Percentiles rank a stretch among this genome's conserved stretches.
These are phyloP conservation scores for Leccinum obscurum DNA, from an alignment of 768 basidiomycete species.

Conservation along the genomic window DNA sequence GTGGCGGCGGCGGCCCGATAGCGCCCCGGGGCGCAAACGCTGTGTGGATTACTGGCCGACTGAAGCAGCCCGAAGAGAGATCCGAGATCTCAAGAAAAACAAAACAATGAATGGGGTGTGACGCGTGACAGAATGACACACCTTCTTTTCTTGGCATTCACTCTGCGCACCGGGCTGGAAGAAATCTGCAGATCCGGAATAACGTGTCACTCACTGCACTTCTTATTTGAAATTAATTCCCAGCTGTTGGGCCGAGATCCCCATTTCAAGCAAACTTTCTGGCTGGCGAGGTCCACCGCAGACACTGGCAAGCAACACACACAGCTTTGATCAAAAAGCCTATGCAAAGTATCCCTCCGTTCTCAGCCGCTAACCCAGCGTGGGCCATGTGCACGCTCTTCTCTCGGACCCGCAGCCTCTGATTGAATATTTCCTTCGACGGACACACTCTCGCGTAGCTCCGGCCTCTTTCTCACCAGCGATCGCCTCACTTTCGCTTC, in stretches of 20 bases:
- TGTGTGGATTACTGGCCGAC: neutral
- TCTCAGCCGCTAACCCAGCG: neutral
- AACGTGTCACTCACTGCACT: conserved; percentile 27
- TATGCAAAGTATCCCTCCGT: conserved; percentile 12
- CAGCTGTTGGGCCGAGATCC: conserved; percentile 7
- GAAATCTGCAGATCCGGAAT: conserved; percentile 35
- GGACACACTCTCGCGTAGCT: conserved; percentile 1
- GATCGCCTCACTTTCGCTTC: conserved; percentile 22
- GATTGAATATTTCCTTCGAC: conserved; percentile 18
- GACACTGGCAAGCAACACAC: neutral
- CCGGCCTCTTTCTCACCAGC: conserved; percentile 2
- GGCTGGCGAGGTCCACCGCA: neutral
- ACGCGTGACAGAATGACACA: conserved; percentile 19
- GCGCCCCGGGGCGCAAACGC: neutral
- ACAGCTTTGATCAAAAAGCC: conserved; percentile 22
- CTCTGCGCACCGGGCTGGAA: conserved; percentile 13
- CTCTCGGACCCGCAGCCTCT: conserved; percentile 27
- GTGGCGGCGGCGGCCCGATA: conserved; percentile 1
- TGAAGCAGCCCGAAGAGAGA: conserved; percentile 4
- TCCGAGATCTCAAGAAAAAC: conserved; percentile 17
- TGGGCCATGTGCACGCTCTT: conserved; percentile 5
- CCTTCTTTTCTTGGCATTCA: conserved; percentile 13
- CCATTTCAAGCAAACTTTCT: conserved; percentile 10
- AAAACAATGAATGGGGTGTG: conserved; percentile 14
- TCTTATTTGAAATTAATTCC: conserved; percentile 33